Evolutionary conservation across 1,139 yeast species (phyloP), one percentile per base, ranked within the genome.

Genomic region (Suhomyces wounanorum): DNA sequence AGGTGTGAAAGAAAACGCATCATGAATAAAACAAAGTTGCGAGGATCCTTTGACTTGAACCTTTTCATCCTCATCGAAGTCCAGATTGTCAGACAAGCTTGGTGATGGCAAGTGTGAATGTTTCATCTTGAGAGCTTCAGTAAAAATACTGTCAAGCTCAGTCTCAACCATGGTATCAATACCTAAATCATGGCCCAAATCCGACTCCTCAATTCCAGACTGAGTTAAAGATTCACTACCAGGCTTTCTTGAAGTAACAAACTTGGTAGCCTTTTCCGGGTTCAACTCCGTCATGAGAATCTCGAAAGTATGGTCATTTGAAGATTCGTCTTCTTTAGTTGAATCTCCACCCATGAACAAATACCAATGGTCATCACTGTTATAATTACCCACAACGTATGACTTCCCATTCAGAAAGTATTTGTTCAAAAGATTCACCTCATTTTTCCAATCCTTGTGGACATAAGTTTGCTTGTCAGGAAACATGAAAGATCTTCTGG

Each of bases 1-100:
- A 1, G 99, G 99, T n/a, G 89, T 77, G 67, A 94, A 94, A 30
- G 96, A 86, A 71, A 91, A 94, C 5, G 97, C 89, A 72, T 92
- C 98, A 62, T 85, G 90, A 64, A 81, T 60, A 50, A 76, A 81
- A 14, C 57, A 57, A 41, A 56, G 44, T 7, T 40, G 38, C 9
- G 25, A 28, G n/a, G 42, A 36, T 14, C 33, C 45, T 30, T 44
- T 33, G 18, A 37, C 41, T 9, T 47, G 53, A 25, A 44, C 53
- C 10, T 51, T 58, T 17, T 55, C 53, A 30, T 59, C 65, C 14
- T 59, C 65, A 8, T 61, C 62, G 43, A 50, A 54, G 43, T 65
- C 72, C 57, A 59, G 56, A 46, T 55, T 55, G 50, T 69, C 76
- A 5, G 53, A 51, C 40, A 47, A 44, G 11, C 52, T 35, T 25